Evolutionary conservation across 2,329 filamentous ascomycete species (phyloP).

Genomic region (Chaetomium sp.): DNA sequence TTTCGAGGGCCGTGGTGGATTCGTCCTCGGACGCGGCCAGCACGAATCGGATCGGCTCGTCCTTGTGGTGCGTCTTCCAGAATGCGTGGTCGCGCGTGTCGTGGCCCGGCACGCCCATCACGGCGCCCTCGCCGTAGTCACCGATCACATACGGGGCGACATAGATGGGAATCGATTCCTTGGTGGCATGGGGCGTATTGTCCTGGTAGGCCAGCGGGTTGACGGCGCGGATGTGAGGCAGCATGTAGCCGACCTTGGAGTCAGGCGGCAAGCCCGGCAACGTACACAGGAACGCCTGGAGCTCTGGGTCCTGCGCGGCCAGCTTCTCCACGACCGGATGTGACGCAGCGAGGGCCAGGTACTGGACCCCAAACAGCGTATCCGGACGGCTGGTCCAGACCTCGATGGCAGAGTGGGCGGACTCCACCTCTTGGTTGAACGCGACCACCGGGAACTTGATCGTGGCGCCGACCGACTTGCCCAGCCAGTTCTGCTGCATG

Average conservation of each 20-base stretch:
- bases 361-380: conserved; percentile 82
- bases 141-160: conserved; percentile 80
- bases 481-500: conserved; percentile 86
- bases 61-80: conserved; percentile 63
- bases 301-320: conserved; percentile 51
- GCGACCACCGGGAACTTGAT: conserved; percentile 61
- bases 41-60: conserved; percentile 57
- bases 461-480: conserved; percentile 66
- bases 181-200: conserved; percentile 42
- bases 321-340: conserved; percentile 62
- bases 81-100: conserved; percentile 73
- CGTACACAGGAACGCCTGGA: conserved; percentile 62
- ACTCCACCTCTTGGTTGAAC: conserved; percentile 34
- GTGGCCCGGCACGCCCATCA: conserved; percentile 89
- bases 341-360: conserved; percentile 67
- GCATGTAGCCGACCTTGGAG: conserved; percentile 60
- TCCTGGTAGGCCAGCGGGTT: conserved; percentile 59
- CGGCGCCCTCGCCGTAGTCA: conserved; percentile 78
- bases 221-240: conserved; percentile 54
- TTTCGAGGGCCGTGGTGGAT: conserved; percentile 35
- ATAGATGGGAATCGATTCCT: conserved; percentile 63
- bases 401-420: conserved; percentile 48
- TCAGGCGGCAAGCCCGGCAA: conserved; percentile 50
- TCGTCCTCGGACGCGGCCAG: conserved; percentile 47
- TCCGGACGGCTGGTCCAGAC: conserved; percentile 83